phyloP scores from a whole-genome alignment of 495 filamentous ascomycete species.

The Talaromyces stipitatus region DNA sequence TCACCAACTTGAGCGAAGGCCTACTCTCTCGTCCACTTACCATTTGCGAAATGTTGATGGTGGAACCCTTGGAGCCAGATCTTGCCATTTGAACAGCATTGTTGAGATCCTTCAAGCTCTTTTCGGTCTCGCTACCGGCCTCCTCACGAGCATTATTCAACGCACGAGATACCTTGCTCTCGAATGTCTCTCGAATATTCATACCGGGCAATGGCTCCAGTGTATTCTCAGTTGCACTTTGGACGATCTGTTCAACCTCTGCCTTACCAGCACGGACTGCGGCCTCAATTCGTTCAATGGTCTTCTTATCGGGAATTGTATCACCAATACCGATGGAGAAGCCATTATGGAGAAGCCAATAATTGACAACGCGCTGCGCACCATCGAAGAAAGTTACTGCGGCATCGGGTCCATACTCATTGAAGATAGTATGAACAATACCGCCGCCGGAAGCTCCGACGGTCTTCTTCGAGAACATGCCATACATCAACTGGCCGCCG shows the following conservation, averaged over 20 bases:
- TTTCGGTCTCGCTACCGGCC: conserved; percentile 83
- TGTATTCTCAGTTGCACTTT: conserved; percentile 69
- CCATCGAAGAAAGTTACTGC: conserved; percentile 95
- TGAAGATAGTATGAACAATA: conserved; percentile 93
- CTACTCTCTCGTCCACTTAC: no score
- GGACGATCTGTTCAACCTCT: conserved; percentile 66
- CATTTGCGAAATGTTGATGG: conserved; percentile 99
- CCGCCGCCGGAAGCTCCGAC: conserved; percentile 81
- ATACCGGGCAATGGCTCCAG: conserved; percentile 90
- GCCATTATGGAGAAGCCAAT: conserved; percentile 97
- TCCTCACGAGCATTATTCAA: conserved; percentile 94
- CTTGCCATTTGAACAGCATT: conserved; percentile 93
- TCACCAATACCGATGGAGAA: conserved; percentile 99
- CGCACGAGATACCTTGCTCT: conserved; percentile 87
- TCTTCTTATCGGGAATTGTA: conserved; percentile 81
- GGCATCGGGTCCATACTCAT: conserved; percentile 78
- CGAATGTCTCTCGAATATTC: conserved; percentile 97
- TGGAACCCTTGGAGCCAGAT: conserved; percentile 94
- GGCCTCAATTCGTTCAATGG: conserved; percentile 73
- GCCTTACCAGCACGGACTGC: conserved; percentile 72
- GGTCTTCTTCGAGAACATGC: conserved; percentile 85
- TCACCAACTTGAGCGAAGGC: no score
- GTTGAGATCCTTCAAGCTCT: conserved; percentile 89
- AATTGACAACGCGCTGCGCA: conserved; percentile 84
- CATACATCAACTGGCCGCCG: conserved; percentile 82